Evolutionary conservation across 2,329 filamentous ascomycete genomes (phyloP), one percentile per base, ranked within the genome.

Genomic region (Apiospora saccharicola): DNA sequence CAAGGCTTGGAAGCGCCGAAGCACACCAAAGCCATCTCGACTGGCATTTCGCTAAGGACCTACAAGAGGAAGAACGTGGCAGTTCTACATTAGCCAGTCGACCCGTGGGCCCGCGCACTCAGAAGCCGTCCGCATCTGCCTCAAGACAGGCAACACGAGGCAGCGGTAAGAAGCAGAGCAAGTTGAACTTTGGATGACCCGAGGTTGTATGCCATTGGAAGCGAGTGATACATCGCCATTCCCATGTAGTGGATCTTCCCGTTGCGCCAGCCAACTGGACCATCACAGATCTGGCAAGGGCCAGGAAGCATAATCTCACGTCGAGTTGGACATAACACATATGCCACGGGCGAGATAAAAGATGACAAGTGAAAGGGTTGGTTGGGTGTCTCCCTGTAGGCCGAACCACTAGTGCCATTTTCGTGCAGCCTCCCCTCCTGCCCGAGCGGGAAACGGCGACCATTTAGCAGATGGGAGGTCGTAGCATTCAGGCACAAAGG

Each of bases 21-120:
- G 87, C 88, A 76, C 79, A 90, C 67, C 88, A 91, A 75, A 95
- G 93, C 82, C 96, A 99, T 81, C 87, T 92, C 71, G 96, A 99
- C 81, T 98, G 95, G 92, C 96, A 99, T 83, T 92, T 98, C 83
- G 96, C 96, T 67, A 94, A 93, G 83, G 93, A 96, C 77, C 86
- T 99, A 43, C 92, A 95, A 75, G 88, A 91, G 2, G 82, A 86
- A 72, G 87, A 92, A 83, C 86, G 87, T 86, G 86, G 83, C 82
- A 84, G 76, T 72, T 78, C 81, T 73, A 78, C 81, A 85, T 85
- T 87, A 81, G 86, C 79, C 75, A 82, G 81, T 71, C 80, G 80
- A 72, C 73, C 75, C 75, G 76, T 74, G 72, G 79, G 76, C 76
- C 77, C 79, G 76, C 81, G 80, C 77, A 74, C 79, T 78, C 78